Base-by-base conservation (phyloP, 306 rosid species). In the Vicia sativa region DNA sequence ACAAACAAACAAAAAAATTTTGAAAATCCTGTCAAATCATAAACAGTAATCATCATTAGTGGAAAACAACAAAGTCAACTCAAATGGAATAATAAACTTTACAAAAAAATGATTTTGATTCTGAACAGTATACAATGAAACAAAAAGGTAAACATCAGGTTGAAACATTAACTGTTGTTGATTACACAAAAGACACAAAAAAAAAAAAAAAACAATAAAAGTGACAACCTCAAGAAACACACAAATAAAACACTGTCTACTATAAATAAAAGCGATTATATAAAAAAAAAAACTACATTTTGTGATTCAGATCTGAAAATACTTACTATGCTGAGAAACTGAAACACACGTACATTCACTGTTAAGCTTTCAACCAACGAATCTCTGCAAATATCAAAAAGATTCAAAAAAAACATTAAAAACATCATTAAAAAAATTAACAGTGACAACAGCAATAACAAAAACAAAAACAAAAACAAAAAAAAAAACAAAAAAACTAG, bases 251-350 rank as follows among this genome's bases (percentile, higher is more conserved):
- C 25, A 50, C 21, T 23, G 14, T 14, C 61, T 29, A 44, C 4
- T 26, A 63, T 37, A 29, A 25, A 48, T 21, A 34, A 38, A 71
- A 43, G 14, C 13, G 12, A 63, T 52, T 71, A 52, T 19, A 53
- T 23, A 44, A 13, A 21, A 57, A 21, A 21, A 21, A 21, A 21
- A 74, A 65, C 69, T 64, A 7, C 48, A 75, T 54, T 37, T 21
- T 10, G 18, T 52, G 80, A 71, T 74, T 87, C 90, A 89, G 95
- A 91, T 91, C 91, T 83, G 86, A 71, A 54, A 39, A 77, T 62
- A 83, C 93, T 49, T 28, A 26, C 61, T 12, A 66, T 65, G 75
- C 74, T 61, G 42, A 70, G 74, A 81, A 83, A 70, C 88, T 83
- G 73, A 67, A 58, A 60, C 65, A 68, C 67, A 69, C 58, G 42